These are phyloP conservation scores for Carallia brachiata DNA, from an alignment of 345 rosid species.

Conservation along the genomic window DNA sequence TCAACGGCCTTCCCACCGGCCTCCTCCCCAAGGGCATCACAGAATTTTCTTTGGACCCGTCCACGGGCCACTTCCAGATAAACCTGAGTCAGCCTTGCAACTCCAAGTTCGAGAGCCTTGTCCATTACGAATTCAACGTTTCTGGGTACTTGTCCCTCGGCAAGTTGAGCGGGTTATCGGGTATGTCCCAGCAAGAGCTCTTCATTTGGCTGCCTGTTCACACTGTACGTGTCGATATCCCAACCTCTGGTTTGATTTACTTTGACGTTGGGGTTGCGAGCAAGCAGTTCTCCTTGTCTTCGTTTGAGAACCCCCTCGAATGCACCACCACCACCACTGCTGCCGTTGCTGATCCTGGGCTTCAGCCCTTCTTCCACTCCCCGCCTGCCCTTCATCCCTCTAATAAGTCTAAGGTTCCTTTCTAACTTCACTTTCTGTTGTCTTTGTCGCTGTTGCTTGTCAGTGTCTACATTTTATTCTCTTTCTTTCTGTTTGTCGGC, in stretches of 20 bases:
- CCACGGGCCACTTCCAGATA: constrained; percentile 18
- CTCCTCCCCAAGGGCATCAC: constrained; percentile 18
- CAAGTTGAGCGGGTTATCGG: constrained; percentile 17
- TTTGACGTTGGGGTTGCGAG: constrained; percentile 9
- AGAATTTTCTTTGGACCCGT: constrained; percentile 13
- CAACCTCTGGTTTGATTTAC: constrained; percentile 25
- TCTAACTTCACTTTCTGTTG: background rate
- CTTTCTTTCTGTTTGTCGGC: too few species aligned
- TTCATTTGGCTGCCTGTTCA: constrained; percentile 17
- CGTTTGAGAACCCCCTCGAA: constrained; percentile 21
- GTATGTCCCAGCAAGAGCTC: constrained; percentile 30
- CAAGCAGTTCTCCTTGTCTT: constrained; percentile 27
- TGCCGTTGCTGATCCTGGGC: too few species aligned
- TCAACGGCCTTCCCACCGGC: constrained; percentile 21
- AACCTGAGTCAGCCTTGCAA: constrained; percentile 16
- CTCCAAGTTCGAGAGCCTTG: constrained; percentile 21
- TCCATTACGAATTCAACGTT: constrained; percentile 24
- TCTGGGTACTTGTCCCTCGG: constrained; percentile 1
- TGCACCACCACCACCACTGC: constrained; percentile 5
- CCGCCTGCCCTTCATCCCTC: background rate
- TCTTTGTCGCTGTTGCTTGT: too few species aligned
- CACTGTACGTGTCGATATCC: constrained; percentile 24
- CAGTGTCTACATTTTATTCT: too few species aligned
- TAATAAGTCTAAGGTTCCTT: background rate
- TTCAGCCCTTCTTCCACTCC: background rate